phyloP scores from a whole-genome alignment of 1,284 basidiomycete genomes.

The Trametes sp. region DNA sequence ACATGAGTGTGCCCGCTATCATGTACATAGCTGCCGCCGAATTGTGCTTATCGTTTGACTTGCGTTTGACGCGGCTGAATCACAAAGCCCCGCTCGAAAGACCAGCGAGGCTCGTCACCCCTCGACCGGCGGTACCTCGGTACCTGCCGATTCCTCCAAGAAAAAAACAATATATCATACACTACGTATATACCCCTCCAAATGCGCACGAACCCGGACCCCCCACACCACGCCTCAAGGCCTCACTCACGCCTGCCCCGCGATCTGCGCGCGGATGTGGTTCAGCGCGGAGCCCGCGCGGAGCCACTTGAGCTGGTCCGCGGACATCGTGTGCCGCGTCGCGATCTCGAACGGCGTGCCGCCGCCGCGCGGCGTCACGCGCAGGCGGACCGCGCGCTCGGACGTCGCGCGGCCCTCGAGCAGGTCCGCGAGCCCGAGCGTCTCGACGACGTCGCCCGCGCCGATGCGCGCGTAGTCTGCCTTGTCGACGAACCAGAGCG shows the following conservation, averaged over 20 bases:
- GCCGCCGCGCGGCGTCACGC: conserved; percentile 71
- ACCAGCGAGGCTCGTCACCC: too few relatives aligned
- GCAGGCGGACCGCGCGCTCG: conserved; percentile 64
- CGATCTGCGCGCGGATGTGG: conserved; percentile 69
- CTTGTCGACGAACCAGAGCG: conserved; percentile 91
- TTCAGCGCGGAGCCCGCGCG: conserved; percentile 89
- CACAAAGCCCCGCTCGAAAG: too few relatives aligned
- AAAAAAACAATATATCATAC: background rate
- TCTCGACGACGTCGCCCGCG: conserved; percentile 77
- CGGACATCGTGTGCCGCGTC: conserved; percentile 88
- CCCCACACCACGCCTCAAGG: background rate
- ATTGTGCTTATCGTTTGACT: too few relatives aligned
- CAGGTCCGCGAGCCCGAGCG: conserved; percentile 62
- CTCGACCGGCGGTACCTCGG: too few relatives aligned
- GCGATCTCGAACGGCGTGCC: conserved; percentile 72
- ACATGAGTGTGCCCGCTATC: background rate
- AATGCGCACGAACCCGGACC: background rate
- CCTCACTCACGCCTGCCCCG: too few relatives aligned
- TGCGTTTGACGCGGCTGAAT: too few relatives aligned
- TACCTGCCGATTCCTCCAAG: too few relatives aligned
- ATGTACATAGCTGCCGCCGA: too few relatives aligned
- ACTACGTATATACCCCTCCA: conserved; percentile 6
- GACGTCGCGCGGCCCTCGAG: conserved; percentile 55
- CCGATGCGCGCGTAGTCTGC: conserved; percentile 84
- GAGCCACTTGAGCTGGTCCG: conserved; percentile 90